Base-by-base conservation (phyloP, 495 filamentous ascomycete genomes). In the Corynascus novoguineensis region DNA sequence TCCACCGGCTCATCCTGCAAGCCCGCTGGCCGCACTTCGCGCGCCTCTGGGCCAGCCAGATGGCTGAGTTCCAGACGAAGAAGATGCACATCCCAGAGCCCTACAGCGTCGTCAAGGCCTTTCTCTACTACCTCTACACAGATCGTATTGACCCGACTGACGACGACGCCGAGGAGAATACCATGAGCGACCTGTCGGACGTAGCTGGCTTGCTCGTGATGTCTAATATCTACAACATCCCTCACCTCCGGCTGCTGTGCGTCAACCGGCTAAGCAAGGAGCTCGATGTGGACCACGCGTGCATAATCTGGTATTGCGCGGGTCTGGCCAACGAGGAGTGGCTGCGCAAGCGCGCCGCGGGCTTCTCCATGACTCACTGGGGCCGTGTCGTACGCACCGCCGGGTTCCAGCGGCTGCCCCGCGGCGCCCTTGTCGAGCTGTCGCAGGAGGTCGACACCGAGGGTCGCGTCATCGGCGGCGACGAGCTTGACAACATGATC, bases 61-160 rank as follows among this genome's bases (percentile, higher is more conserved):
- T 98, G 93, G 83, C 86, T 10, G 93, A 98, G 67, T 97, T 93
- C 64, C 93, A 97, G 68, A 90, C 88, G 12, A 91, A 92, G 63
- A 88, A 88, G 68, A 92, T 98, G 87, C 93, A 97, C 71, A 95
- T 98, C 40, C 92, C 95, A 0, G 95, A 97, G 66, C 90, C 91
- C 2, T 97, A 97, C 68, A 85, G 85, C 5, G 91, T 96, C 5
- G 95, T 98, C 53, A 90, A 89, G 57, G 88, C 91, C 2, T 98
- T 98, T 67, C 76, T 97, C 24, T 93, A 91, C 75, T 98, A 96
- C 66, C 80, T 98, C 15, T 98, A 98, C 73, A 96, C 92, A 3
- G 93, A 97, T 70, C 89, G 85, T 60, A 96, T 98, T 65, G 80
- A 86, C 22, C 77, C 79, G 9, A 76, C 53, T 22, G 61, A 61